These are phyloP conservation scores for Amniculicola lignicola DNA, from an alignment of 495 filamentous ascomycete species.

Conservation along the genomic window DNA sequence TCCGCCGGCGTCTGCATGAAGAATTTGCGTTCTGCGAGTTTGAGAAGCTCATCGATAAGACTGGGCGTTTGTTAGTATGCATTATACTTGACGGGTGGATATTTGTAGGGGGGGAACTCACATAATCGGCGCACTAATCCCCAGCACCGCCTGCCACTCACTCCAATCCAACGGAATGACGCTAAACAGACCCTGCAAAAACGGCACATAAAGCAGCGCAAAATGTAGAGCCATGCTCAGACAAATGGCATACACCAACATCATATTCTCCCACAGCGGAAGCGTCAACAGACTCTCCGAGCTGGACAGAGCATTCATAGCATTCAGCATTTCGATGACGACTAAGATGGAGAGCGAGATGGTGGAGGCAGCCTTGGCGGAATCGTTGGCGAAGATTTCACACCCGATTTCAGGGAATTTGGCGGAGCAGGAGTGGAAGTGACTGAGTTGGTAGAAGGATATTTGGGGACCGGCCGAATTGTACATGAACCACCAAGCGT, in stretches of 20 bases:
- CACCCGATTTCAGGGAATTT: constrained; percentile 91
- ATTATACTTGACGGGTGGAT: not conserved
- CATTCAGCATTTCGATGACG: constrained; percentile 99
- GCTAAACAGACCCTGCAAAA: constrained; percentile 84
- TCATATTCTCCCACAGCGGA: constrained; percentile 94
- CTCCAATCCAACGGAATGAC: constrained; percentile 83
- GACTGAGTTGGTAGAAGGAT: constrained; percentile 83
- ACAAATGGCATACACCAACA: constrained; percentile 89
- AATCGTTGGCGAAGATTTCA: constrained; percentile 86
- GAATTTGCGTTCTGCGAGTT: constrained; percentile 69
- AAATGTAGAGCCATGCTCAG: constrained; percentile 98
- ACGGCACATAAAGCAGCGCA: constrained; percentile 84
- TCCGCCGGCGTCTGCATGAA: constrained; percentile 37
- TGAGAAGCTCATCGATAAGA: constrained; percentile 85
- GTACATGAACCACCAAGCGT: constrained; percentile 99
- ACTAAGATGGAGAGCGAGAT: constrained; percentile 88
- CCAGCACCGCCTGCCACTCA: constrained; percentile 91
- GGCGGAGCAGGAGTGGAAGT: constrained; percentile 89
- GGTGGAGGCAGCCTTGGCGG: constrained; percentile 90
- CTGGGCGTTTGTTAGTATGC: constrained; percentile 46
- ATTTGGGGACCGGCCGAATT: constrained; percentile 90
- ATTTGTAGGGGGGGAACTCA: constrained; percentile 57
- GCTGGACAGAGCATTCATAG: constrained; percentile 96
- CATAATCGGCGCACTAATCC: constrained; percentile 91
- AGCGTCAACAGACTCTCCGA: constrained; percentile 93